Conservation (phyloP, 345 rosid genomes). For the Ailanthus altissimus region DNA sequence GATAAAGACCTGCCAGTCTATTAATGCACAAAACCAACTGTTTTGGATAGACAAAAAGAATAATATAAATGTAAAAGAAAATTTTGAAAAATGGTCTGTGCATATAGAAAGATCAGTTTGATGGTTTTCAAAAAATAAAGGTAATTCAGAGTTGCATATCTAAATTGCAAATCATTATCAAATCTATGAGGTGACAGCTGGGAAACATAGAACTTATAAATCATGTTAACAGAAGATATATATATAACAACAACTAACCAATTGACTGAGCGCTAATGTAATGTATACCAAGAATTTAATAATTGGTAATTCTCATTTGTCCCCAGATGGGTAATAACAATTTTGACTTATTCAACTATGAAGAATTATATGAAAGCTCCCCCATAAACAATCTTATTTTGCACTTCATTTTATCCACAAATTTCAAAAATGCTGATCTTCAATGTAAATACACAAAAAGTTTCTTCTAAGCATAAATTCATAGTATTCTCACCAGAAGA, state of each 20-base stretch:
- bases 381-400: background rate
- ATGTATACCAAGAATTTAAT: background rate
- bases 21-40: background rate
- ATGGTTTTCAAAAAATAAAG: background rate
- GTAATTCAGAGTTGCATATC: background rate
- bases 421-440: background rate
- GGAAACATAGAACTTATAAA: background rate
- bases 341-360: background rate
- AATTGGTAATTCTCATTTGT: background rate
- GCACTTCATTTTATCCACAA: background rate
- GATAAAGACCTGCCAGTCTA: background rate
- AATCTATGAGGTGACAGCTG: background rate
- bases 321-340: background rate
- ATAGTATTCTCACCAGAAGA: slow-evolving; percentile 64
- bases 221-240: background rate
- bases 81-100: background rate
- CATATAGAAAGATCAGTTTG: background rate
- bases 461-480: background rate
- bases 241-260: background rate
- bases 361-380: background rate
- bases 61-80: background rate
- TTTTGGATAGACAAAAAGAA: background rate
- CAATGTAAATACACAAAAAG: slow-evolving; percentile 32
- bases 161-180: background rate
- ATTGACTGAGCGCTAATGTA: slow-evolving; percentile 6